Conservation (phyloP, 1,284 basidiomycete species). For the Microstroma glucosiphilum region DNA sequence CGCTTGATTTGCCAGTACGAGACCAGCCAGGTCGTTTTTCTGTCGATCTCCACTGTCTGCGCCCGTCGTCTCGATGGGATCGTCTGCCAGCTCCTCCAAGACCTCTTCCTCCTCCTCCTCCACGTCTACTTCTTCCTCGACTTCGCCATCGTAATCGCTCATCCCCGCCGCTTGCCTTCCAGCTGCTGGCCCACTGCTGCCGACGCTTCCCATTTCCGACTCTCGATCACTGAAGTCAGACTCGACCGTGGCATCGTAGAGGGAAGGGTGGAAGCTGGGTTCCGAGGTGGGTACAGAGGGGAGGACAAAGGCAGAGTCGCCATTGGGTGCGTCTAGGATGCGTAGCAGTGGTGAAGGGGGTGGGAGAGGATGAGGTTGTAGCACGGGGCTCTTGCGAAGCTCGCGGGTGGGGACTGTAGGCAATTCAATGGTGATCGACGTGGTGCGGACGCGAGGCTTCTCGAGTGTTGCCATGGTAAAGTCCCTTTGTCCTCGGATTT, state of each 20-base stretch:
- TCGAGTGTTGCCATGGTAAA: constrained; percentile 1
- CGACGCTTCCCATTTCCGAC: neutral
- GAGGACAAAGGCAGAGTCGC: constrained; percentile 5
- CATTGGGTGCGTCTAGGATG: constrained; percentile 1
- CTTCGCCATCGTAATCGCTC: neutral
- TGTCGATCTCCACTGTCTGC: neutral
- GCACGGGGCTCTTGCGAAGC: neutral
- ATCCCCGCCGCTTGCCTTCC: neutral
- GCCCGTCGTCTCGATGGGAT: neutral
- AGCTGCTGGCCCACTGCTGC: neutral
- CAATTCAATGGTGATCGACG: neutral
- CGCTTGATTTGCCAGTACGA: neutral
- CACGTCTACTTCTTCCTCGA: neutral
- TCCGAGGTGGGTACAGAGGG: neutral
- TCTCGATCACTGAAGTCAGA: too few species aligned
- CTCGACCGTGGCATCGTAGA: neutral
- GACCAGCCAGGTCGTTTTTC: neutral
- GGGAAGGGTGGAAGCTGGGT: neutral
- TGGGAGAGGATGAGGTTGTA: neutral
- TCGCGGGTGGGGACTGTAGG: neutral
- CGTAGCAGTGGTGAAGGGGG: neutral
- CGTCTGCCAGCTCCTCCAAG: constrained; percentile 2
- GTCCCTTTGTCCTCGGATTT: too few species aligned
- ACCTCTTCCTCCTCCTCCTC: neutral
- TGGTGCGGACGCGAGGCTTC: neutral